Evolutionary conservation across 495 filamentous ascomycete genomes (phyloP), one percentile per base, ranked within the genome.

Genomic region (Chaetomium tenue): DNA sequence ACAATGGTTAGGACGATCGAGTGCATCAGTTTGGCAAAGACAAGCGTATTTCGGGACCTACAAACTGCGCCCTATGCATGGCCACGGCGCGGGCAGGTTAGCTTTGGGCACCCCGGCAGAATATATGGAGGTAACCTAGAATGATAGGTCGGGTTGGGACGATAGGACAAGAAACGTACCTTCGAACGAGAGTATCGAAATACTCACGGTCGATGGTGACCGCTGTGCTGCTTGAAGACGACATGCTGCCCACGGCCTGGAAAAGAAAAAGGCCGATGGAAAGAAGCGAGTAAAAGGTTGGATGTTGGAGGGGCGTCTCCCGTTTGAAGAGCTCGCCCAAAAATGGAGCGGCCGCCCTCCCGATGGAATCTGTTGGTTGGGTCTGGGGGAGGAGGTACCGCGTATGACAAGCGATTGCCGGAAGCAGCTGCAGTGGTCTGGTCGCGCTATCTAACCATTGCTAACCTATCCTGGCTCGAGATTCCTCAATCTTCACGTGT

Each of bases 161-260:
- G 54, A 48, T 30, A 51, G 46, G 51, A 9, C 25, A 30, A 23
- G 16, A 56, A 30, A 33, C 12, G 70, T 67, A 82, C 84, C 81
- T 80, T 65, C 81, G 79, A 20, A 85, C 57, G 47, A 85, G 71
- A 55, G 78, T 78, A 65, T 85, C 79, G 58, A 83, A 82, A 72
- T 86, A 82, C 11, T 68, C 74, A 59, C 79, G 81, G 53, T 82
- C 80, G 58, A 84, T 74, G 16, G 82, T 84, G 37, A 86, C 78
- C 66, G 78, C 78, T 16, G 68, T 62, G 63, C 65, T 67, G 60
- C 15, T 44, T 3, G 66, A 70, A 39, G 63, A 63, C 50, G 63
- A 60, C 69, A 70, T 71, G n/a, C 60, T 74, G 63, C 30, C 58
- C n/a, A 51, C 33, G 26, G 48, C 33, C 26, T 25, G 54, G 23